These are phyloP conservation scores for Cornus kousa DNA, from an alignment of 148 eudicot genomes.

Conservation along the genomic window DNA sequence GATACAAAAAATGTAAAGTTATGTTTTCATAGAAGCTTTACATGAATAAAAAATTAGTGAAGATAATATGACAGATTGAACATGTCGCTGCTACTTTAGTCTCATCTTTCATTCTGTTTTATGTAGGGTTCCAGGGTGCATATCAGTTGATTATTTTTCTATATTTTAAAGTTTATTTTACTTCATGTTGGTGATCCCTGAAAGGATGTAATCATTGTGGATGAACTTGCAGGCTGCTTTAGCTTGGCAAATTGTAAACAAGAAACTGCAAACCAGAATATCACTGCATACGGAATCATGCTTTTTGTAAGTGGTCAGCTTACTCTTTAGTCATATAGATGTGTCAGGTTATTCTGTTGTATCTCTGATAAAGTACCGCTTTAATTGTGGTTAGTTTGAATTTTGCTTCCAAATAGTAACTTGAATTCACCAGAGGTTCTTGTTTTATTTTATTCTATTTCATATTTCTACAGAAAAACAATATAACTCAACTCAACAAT, in stretches of 20 bases:
- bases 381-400: background rate
- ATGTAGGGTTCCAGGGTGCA: background rate
- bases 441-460: too few relatives aligned
- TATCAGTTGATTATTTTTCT: background rate
- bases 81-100: too few relatives aligned
- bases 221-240: conserved; percentile 60
- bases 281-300: conserved; percentile 73
- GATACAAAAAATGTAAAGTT: too few relatives aligned
- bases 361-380: background rate
- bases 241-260: conserved; percentile 60
- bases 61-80: too few relatives aligned
- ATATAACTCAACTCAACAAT: too few relatives aligned
- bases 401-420: background rate
- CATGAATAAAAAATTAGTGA: too few relatives aligned
- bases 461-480: background rate
- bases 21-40: too few relatives aligned
- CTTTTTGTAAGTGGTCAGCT: conserved; percentile 61
- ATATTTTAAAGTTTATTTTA: background rate
- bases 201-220: background rate
- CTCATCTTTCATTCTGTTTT: too few relatives aligned
- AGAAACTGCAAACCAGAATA: conserved; percentile 64
- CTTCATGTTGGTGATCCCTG: background rate
- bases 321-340: background rate
- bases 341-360: background rate
- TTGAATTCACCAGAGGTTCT: background rate